Evolutionary conservation across 108 stramenopile species (phyloP), one percentile per base, ranked within the genome.

Genomic region (Fragilariopsis cylindrus): DNA sequence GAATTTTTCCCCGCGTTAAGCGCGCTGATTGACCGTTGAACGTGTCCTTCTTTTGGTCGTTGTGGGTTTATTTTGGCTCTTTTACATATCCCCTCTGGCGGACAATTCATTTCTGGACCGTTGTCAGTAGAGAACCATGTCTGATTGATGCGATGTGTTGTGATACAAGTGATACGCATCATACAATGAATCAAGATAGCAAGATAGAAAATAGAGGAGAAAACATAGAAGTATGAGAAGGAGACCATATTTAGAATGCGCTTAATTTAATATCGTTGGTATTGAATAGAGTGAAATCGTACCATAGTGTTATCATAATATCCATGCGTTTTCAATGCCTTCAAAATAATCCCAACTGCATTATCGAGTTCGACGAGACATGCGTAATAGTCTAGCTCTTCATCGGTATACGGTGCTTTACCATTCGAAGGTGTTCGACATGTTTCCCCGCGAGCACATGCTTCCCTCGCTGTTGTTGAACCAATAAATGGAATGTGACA

Each of bases 401-500:
- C 42, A 46, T 72, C 65, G 6, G 71, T 77, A 52, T 72, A 77
- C n/a, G 76, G 80, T 58, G 63, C 21, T 46, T 66, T 64, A 6
- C 64, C 76, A 57, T 40, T 13, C 12, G 44, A 44, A 57, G 81
- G 81, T 15, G 43, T 13, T 4, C 47, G 57, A 71, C 81, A 82
- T 7, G 76, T 77, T 48, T 73, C 60, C 57, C 72, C 65, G 8
- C 15, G n/a, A 9, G 49, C 53, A 67, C 81, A 82, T 4, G 65
- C 44, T 52, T 55, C 72, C 46, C 53, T 72, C 3, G 76, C 58
- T 44, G 8, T 18, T 52, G 70, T 54, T 4, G 76, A 62, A 39
- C 67, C 81, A 44, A 82, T 67, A 46, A 74, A 82, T n/a, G 81
- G 81, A 57, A 76, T 82, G 57, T 82, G 81, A 57, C 81, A 82